These are phyloP conservation scores for Madurella mycetomatis DNA, from an alignment of 2,329 filamentous ascomycete genomes.

Conservation along the genomic window DNA sequence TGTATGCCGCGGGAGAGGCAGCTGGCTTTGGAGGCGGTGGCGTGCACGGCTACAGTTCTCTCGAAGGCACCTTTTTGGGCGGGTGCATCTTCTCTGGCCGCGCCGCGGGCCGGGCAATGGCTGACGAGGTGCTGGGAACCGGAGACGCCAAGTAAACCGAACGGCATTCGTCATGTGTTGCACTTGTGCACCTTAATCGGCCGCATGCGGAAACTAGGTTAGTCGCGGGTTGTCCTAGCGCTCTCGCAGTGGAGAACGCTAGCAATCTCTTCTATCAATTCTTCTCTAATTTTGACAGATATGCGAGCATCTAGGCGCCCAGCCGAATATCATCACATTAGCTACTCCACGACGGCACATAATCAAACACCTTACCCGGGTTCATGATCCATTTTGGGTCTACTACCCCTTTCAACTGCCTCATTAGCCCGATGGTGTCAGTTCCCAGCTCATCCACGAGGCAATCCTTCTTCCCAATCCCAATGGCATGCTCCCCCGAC, in stretches of 20 bases:
- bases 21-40: conserved; percentile 60
- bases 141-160: not conserved
- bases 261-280: too few relatives aligned
- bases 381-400: conserved; percentile 51
- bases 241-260: too few relatives aligned
- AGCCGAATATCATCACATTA: too few relatives aligned
- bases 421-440: conserved; percentile 60
- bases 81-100: conserved; percentile 60
- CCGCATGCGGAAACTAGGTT: too few relatives aligned
- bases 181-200: too few relatives aligned
- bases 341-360: not conserved
- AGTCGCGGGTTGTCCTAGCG: too few relatives aligned
- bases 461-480: conserved; percentile 25
- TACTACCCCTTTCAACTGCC: conserved; percentile 57
- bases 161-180: too few relatives aligned
- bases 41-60: conserved; percentile 57
- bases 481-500: conserved; percentile 37
- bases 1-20: conserved; percentile 58
- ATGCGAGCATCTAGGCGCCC: too few relatives aligned
- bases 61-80: conserved; percentile 59
- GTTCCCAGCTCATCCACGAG: conserved; percentile 54
- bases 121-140: conserved; percentile 35
- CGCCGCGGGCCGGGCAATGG: conserved; percentile 52
- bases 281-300: not conserved
- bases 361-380: conserved; percentile 40